These are phyloP conservation scores for Leptographium galeiforme DNA, from an alignment of 2,329 filamentous ascomycete species.

Conservation along the genomic window DNA sequence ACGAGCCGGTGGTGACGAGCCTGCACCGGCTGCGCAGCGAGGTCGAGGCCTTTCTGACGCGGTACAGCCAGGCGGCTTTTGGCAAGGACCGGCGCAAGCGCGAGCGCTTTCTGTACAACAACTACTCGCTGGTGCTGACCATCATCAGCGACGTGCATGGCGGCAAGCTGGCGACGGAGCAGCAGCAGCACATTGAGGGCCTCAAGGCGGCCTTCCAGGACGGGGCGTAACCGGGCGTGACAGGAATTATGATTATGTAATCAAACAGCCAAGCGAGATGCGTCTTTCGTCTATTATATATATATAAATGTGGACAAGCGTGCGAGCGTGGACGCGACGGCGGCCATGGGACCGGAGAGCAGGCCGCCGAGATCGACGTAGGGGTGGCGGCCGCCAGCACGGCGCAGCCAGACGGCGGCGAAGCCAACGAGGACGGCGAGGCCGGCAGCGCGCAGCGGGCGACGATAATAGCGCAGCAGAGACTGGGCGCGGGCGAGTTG, in stretches of 20 bases:
- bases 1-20: conserved; percentile 80
- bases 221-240: conserved; percentile 15
- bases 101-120: conserved; percentile 85
- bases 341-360: not conserved
- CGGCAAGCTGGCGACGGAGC: conserved; percentile 61
- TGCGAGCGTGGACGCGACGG: not conserved
- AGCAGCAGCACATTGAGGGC: conserved; percentile 60
- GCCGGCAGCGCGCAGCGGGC: conserved; percentile 47
- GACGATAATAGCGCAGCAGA: conserved; percentile 48
- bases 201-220: conserved; percentile 48
- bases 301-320: not conserved
- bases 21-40: conserved; percentile 65
- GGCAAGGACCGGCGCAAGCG: conserved; percentile 64
- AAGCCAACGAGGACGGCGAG: conserved; percentile 54
- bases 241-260: not conserved
- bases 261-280: too few relatives aligned
- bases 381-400: conserved; percentile 19
- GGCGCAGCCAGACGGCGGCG: conserved; percentile 54
- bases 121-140: conserved; percentile 86
- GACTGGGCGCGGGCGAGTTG: conserved; percentile 24
- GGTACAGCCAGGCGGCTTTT: conserved; percentile 56
- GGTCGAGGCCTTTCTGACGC: conserved; percentile 69
- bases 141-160: conserved; percentile 64
- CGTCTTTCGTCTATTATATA: not conserved
- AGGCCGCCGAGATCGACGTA: not conserved